Conservation (phyloP, 2,329 filamentous ascomycete genomes). For the Paracoccidioides lutzii region DNA sequence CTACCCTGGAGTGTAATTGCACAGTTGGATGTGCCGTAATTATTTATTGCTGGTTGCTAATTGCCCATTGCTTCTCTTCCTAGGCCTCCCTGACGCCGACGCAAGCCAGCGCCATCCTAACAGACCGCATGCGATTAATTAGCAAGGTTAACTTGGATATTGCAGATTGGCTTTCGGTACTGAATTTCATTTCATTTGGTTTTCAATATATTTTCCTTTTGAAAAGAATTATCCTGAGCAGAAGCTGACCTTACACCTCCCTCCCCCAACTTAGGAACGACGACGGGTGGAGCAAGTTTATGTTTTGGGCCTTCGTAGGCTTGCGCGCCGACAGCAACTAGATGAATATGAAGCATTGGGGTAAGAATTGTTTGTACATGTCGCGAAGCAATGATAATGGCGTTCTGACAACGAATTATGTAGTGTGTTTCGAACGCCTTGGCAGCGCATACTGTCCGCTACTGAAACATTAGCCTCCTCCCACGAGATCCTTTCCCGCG, state of each 20-base stretch:
- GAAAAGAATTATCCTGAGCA: background rate
- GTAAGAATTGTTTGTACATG: constrained; percentile 40
- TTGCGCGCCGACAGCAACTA: constrained; percentile 60
- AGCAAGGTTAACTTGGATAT: constrained; percentile 77
- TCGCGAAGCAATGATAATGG: constrained; percentile 11
- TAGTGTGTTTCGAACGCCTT: constrained; percentile 81
- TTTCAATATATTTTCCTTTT: no score
- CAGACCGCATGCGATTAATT: constrained; percentile 79
- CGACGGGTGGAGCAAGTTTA: constrained; percentile 86
- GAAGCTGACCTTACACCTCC: background rate
- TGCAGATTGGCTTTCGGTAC: constrained; percentile 92
- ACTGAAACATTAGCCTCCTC: constrained; percentile 70
- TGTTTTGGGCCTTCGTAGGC: constrained; percentile 65
- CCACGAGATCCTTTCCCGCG: constrained; percentile 65
- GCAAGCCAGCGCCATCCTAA: constrained; percentile 69
- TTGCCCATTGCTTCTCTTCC: constrained; percentile 8
- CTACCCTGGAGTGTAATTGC: background rate
- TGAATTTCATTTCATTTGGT: constrained; percentile 11
- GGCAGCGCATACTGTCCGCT: constrained; percentile 73
- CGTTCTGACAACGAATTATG: background rate
- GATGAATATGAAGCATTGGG: constrained; percentile 72
- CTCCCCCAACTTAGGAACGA: constrained; percentile 56
- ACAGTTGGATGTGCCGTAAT: background rate
- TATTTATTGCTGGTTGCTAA: background rate
- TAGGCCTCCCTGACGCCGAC: constrained; percentile 69